Evolutionary conservation across 1,284 basidiomycete species (phyloP).

Genomic region (Rhodotorula sp.): DNA sequence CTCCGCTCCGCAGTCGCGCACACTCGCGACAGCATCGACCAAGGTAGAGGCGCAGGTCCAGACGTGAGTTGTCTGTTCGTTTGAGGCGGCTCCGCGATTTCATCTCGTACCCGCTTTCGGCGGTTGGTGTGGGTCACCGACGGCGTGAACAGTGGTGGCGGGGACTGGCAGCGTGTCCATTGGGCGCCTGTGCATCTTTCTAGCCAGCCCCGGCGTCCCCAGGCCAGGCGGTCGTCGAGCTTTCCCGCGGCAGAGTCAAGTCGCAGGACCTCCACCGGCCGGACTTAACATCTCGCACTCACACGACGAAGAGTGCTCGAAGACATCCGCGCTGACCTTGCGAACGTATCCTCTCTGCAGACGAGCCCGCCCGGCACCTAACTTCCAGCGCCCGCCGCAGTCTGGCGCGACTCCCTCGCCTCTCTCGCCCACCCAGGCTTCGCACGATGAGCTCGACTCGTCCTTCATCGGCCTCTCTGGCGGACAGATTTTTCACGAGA

Average conservation of each 20-base stretch:
- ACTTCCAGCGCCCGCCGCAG: constrained; percentile 31
- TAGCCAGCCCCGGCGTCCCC: no score
- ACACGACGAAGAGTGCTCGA: background rate
- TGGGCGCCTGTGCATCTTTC: background rate
- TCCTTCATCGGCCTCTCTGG: constrained; percentile 88
- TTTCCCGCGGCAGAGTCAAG: no score
- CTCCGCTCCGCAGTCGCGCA: background rate
- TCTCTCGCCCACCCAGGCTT: constrained; percentile 34
- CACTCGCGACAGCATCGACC: constrained; percentile 24
- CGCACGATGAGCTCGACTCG: constrained; percentile 47
- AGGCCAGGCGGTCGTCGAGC: no score
- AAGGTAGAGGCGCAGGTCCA: constrained; percentile 28
- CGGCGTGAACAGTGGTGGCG: background rate
- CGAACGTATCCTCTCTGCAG: background rate
- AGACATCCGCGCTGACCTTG: background rate
- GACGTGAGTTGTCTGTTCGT: constrained; percentile 17
- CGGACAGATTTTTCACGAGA: constrained; percentile 97
- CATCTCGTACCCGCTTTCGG: background rate
- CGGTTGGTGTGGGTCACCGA: no score
- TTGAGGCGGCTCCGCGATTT: no score
- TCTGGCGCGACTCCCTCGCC: constrained; percentile 17
- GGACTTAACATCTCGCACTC: background rate
- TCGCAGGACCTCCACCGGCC: no score
- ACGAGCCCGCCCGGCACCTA: constrained; percentile 32
- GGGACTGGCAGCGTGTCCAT: background rate